A percentile compares a stretch with the other conserved stretches of the same genome.
phyloP scores from a whole-genome alignment of 2,329 filamentous ascomycete genomes.

The Cladosporium sp. region DNA sequence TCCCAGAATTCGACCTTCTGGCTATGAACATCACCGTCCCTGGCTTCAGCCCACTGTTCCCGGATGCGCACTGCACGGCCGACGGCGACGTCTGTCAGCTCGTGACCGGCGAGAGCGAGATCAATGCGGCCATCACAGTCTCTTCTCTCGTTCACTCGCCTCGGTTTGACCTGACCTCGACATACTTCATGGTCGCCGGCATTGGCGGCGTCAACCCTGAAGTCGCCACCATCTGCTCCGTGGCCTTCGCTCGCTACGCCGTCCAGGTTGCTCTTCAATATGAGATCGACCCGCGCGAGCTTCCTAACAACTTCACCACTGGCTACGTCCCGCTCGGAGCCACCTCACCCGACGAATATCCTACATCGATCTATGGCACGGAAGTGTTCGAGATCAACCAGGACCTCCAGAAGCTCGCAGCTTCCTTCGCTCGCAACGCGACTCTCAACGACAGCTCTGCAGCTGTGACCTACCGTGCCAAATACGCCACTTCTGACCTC shows the following conservation, averaged over 20 bases:
- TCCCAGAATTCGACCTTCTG: constrained; percentile 31
- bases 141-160: constrained; percentile 54
- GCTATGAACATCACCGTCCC: constrained; percentile 32
- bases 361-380: constrained; percentile 36
- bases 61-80: constrained; percentile 56
- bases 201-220: constrained; percentile 73
- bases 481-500: constrained; percentile 39
- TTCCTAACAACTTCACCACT: constrained; percentile 60
- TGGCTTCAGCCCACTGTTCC: constrained; percentile 28
- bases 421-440: constrained; percentile 32
- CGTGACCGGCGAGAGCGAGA: constrained; percentile 58
- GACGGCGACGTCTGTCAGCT: constrained; percentile 60
- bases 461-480: constrained; percentile 35
- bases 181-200: constrained; percentile 69
- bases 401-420: constrained; percentile 33
- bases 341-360: constrained; percentile 44
- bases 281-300: constrained; percentile 67
- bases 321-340: constrained; percentile 66
- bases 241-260: constrained; percentile 65
- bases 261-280: constrained; percentile 73
- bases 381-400: constrained; percentile 42
- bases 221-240: constrained; percentile 60
- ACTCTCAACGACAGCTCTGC: constrained; percentile 34
- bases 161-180: constrained; percentile 63
- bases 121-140: constrained; percentile 69